Base-by-base conservation (phyloP, 805 yeast species). In the Metschnikowia anglica region DNA sequence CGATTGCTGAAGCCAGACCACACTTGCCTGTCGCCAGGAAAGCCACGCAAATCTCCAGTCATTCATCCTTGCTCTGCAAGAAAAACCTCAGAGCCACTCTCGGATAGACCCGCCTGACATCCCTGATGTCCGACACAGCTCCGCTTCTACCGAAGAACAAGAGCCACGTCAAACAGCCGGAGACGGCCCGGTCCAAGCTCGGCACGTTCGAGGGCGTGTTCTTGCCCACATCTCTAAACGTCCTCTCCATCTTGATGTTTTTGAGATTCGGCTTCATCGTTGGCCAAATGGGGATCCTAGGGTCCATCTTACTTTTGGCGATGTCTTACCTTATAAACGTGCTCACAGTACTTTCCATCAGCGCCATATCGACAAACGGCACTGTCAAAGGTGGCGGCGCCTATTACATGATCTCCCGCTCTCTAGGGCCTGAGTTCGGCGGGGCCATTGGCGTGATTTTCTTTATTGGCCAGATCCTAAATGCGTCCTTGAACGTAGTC, bases 341-440 rank as follows among this genome's bases (percentile, higher is more conserved):
- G 5, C 70, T 93, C 43, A 93, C 99, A 0, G 88, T 96, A 0
- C 65, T 93, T 52, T 87, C 96, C 16, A 82, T 93, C 45, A 86
- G 96, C 42, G 99, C 99, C 1, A 93, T 93, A 47, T 88, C 97
- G 2, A 93, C 99, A 2, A 93, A 93, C 59, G 99, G 99, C 17
- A 88, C 95, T 0, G 98, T 93, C 2, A 79, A 89, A 53, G 98
- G 98, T 11, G 99, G 99, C 12, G 99, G 99, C 36, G 97, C 98
- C 0, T 93, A 93, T 61, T 93, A 89, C 57, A 93, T 93, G 97
- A 88, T 93, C 46, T 85, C 96, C 25, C 74, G 99, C 52, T 84
- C 96, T 25, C 68, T 93, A 47, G 99, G 99, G 0, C 97, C 97
- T 3, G 99, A 93, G 61, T 93, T 93, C 65, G 99, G 99, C 20